phyloP scores from a whole-genome alignment of 192 early-diverging fungal genomes.

The Pecoramyces ruminantium region DNA sequence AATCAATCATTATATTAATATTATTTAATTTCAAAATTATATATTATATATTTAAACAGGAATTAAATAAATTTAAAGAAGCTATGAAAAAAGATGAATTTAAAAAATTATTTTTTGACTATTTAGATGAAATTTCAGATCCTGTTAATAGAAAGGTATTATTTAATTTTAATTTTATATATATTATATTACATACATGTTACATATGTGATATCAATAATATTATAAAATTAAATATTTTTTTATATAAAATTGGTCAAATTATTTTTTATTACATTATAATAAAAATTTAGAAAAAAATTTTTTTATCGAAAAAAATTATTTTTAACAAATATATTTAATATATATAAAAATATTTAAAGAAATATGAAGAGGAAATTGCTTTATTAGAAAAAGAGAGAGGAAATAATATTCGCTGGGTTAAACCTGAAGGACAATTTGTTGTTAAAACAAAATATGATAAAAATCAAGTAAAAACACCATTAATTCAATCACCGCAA shows the following conservation, averaged over 20 bases:
- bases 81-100: conserved; percentile 35
- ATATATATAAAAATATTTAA: background rate
- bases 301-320: too few relatives aligned
- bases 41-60: background rate
- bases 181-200: too few relatives aligned
- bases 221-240: too few relatives aligned
- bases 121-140: conserved; percentile 37
- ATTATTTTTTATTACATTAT: too few relatives aligned
- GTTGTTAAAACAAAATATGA: conserved; percentile 20
- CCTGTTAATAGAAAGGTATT: conserved; percentile 30
- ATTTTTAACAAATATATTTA: background rate
- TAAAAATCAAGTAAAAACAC: conserved; percentile 1
- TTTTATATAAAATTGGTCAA: too few relatives aligned
- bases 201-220: too few relatives aligned
- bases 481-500: conserved; percentile 1
- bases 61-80: conserved; percentile 18
- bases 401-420: conserved; percentile 25
- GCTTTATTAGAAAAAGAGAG: conserved; percentile 23
- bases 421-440: conserved; percentile 23
- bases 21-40: background rate
- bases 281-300: too few relatives aligned
- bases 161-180: too few relatives aligned
- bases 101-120: conserved; percentile 27
- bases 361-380: conserved; percentile 35
- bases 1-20: too few relatives aligned